Conservation (phyloP, 768 basidiomycete species). For the Hortiboletus campestris region DNA sequence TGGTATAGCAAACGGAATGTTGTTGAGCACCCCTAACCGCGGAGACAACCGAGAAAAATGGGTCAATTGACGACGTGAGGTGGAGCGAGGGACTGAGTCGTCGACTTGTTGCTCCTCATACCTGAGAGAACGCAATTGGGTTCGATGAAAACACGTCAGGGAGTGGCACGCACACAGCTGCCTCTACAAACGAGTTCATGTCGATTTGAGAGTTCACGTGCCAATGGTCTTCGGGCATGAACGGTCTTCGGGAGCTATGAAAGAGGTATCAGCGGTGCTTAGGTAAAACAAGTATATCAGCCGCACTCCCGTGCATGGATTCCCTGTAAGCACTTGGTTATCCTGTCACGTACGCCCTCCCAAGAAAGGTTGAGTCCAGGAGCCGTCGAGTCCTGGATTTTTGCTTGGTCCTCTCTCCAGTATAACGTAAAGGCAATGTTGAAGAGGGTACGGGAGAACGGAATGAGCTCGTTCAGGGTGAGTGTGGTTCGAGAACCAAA, state of each 20-base stretch:
- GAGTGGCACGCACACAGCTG: constrained; percentile 63
- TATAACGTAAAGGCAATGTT: constrained; percentile 83
- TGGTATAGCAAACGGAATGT: constrained; percentile 94
- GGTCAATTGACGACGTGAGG: constrained; percentile 69
- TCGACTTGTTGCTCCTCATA: constrained; percentile 63
- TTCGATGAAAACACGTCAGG: background rate
- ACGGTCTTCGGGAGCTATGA: constrained; percentile 74
- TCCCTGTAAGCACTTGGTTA: constrained; percentile 74
- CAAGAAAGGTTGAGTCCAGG: constrained; percentile 45
- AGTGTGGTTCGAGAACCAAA: constrained; percentile 77
- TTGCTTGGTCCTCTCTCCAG: constrained; percentile 50
- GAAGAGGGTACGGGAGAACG: constrained; percentile 73
- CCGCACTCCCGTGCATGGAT: constrained; percentile 89
- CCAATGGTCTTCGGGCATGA: constrained; percentile 86
- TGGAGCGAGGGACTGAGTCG: constrained; percentile 24
- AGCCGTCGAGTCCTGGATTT: constrained; percentile 39
- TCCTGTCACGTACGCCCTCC: constrained; percentile 71
- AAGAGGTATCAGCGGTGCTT: constrained; percentile 5
- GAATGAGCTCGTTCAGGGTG: constrained; percentile 72
- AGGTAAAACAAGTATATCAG: background rate
- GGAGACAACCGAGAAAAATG: constrained; percentile 59
- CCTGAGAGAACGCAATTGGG: constrained; percentile 33
- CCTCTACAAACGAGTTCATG: constrained; percentile 74
- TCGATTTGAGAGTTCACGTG: constrained; percentile 62
- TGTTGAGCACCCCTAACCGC: constrained; percentile 86